Conservation (phyloP, 2,329 filamentous ascomycete genomes). For the Capronia epimyces region DNA sequence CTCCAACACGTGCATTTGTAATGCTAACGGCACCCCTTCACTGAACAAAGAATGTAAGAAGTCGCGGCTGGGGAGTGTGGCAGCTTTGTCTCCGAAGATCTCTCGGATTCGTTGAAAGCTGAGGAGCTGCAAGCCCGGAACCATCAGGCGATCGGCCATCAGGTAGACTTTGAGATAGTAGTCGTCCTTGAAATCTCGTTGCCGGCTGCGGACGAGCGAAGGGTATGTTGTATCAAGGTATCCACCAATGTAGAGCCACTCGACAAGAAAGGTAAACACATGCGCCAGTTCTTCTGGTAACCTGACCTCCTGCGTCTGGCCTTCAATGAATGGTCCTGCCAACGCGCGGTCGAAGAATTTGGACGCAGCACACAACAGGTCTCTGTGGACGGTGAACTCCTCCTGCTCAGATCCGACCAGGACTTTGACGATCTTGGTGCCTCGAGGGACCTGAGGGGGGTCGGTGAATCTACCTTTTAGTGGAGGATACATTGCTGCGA, state of each 20-base stretch:
- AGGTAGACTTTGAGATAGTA: conserved; percentile 10
- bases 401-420: conserved; percentile 42
- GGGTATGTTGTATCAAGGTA: not conserved
- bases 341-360: conserved; percentile 39
- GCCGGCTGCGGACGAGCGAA: not conserved
- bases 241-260: conserved; percentile 45
- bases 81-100: not conserved
- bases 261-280: conserved; percentile 51
- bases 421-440: conserved; percentile 32
- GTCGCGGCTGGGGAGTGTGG: conserved; percentile 2
- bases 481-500: not conserved
- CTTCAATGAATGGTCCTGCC: conserved; percentile 5
- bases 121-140: conserved; percentile 2
- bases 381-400: conserved; percentile 43
- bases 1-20: conserved; percentile 7
- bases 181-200: not conserved
- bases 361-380: conserved; percentile 45
- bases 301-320: conserved; percentile 41
- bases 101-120: not conserved
- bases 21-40: not conserved
- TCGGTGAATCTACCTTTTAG: not conserved
- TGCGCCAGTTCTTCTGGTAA: conserved; percentile 46
- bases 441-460: conserved; percentile 7
- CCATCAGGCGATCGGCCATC: conserved; percentile 6
- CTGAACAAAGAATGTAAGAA: conserved; percentile 2